These are phyloP conservation scores for Tolypocladium inflatum DNA, from an alignment of 2,329 filamentous ascomycete genomes.

Conservation along the genomic window DNA sequence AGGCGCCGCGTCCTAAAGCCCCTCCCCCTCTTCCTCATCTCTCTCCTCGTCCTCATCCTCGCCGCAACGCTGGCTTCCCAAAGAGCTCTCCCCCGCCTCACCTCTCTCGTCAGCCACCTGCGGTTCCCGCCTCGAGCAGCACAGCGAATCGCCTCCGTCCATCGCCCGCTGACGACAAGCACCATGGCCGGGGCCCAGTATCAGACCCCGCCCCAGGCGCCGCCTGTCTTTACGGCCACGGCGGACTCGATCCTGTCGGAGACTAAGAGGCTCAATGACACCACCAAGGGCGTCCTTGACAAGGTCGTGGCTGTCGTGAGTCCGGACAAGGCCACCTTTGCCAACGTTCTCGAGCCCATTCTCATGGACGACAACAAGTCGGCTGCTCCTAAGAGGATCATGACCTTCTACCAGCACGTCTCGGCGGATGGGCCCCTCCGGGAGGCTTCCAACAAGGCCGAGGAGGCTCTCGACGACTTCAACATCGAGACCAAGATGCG, in stretches of 20 bases:
- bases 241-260: slow-evolving; percentile 58
- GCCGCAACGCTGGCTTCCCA: slow-evolving; percentile 59
- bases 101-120: slow-evolving; percentile 47
- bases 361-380: slow-evolving; percentile 62
- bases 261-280: slow-evolving; percentile 56
- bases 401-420: slow-evolving; percentile 75
- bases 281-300: slow-evolving; percentile 55
- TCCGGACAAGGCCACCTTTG: slow-evolving; percentile 41
- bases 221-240: slow-evolving; percentile 68
- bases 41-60: slow-evolving; percentile 47
- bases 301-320: slow-evolving; percentile 54
- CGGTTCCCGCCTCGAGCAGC: slow-evolving; percentile 1
- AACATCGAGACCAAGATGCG: slow-evolving; percentile 71
- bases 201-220: slow-evolving; percentile 65
- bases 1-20: slow-evolving; percentile 14
- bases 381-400: slow-evolving; percentile 51
- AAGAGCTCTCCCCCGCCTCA: slow-evolving; percentile 48
- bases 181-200: slow-evolving; percentile 60
- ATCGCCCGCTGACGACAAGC: slow-evolving; percentile 34
- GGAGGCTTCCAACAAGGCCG: slow-evolving; percentile 67
- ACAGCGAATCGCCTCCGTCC: slow-evolving; percentile 4
- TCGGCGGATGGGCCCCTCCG: slow-evolving; percentile 59
- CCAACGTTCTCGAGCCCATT: slow-evolving; percentile 54
- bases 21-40: slow-evolving; percentile 27
- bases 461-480: slow-evolving; percentile 69